These are phyloP conservation scores for Teratosphaeria epicoccoides DNA, from an alignment of 2,329 filamentous ascomycete species.

Conservation along the genomic window DNA sequence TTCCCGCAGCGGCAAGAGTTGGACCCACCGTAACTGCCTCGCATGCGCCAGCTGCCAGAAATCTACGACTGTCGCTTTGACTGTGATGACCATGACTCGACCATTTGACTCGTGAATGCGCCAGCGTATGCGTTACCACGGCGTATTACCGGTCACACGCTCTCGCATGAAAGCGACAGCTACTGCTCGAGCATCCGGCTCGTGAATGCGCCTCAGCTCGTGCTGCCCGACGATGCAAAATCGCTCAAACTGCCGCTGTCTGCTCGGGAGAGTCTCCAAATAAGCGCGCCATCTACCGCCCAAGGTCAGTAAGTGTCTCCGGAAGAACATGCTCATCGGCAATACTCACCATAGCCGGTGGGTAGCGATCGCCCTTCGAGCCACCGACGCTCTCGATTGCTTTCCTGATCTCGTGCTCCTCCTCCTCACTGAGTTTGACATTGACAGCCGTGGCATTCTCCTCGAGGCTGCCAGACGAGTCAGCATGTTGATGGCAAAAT, in stretches of 20 bases:
- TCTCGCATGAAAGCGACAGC: too few relatives aligned
- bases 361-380: slow-evolving; percentile 19
- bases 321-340: too few relatives aligned
- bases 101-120: not conserved
- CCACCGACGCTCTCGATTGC: slow-evolving; percentile 24
- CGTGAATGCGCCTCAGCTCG: not conserved
- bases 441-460: slow-evolving; percentile 16
- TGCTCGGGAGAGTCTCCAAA: slow-evolving; percentile 18
- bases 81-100: not conserved
- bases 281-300: slow-evolving; percentile 14
- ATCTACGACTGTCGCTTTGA: not conserved
- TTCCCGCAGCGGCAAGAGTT: not conserved
- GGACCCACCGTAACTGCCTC: not conserved
- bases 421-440: slow-evolving; percentile 16
- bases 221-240: not conserved
- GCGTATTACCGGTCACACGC: too few relatives aligned
- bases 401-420: slow-evolving; percentile 18
- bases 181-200: too few relatives aligned
- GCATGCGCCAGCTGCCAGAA: not conserved
- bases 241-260: not conserved
- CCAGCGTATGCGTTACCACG: too few relatives aligned
- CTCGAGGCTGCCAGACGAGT: slow-evolving; percentile 14
- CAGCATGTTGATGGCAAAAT: not conserved
- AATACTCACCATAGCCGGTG: slow-evolving; percentile 20
- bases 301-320: too few relatives aligned